Evolutionary conservation across 176 grass and related monocot genomes (phyloP), one percentile per base, ranked within the genome.

Genomic region (Pontederia crassipes): DNA sequence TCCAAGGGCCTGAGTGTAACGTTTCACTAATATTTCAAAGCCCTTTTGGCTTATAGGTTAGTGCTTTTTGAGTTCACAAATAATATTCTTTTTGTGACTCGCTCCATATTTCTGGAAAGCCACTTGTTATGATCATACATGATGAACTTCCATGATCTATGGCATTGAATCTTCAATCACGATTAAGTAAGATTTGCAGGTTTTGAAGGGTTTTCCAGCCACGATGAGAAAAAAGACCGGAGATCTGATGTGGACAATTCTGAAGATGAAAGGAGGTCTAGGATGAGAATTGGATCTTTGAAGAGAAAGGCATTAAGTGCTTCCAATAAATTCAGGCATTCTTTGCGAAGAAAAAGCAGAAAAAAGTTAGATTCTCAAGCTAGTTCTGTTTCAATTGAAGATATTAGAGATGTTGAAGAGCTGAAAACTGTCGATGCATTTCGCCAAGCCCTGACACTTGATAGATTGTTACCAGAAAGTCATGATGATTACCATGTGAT

Each of bases 281-380:
- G 32, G 32, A 68, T 76, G 15, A 90, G 79, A 77, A 60, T 49
- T 58, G 85, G 73, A 8, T 79, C 81, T 49, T 79, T 91, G 28
- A 97, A 91, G 81, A 91, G 85, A 73, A 87, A 72, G 66, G 93
- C 93, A 1, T 71, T 81, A 51, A 88, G 47, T 57, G 91, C 86
- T 28, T 73, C 83, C 32, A 64, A 78, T 72, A 96, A 72, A 61
- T 91, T 97, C 32, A 91, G 82, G 79, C 87, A 65, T 58, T 97
- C 93, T 57, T 81, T 97, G 16, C 75, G 29, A 65, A 73, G 64
- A 46, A 87, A 73, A 74, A 77, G 93, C 54, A 87, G 74, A 66
- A 76, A 74, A 11, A 97, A 74, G 74, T 61, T 50, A 9, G 81
- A 73, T 24, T 65, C 66, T 46, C 52, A 68, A 24, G 48, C 70